Conservation (phyloP, 1,284 basidiomycete species). For the Ustilago bromivora region DNA sequence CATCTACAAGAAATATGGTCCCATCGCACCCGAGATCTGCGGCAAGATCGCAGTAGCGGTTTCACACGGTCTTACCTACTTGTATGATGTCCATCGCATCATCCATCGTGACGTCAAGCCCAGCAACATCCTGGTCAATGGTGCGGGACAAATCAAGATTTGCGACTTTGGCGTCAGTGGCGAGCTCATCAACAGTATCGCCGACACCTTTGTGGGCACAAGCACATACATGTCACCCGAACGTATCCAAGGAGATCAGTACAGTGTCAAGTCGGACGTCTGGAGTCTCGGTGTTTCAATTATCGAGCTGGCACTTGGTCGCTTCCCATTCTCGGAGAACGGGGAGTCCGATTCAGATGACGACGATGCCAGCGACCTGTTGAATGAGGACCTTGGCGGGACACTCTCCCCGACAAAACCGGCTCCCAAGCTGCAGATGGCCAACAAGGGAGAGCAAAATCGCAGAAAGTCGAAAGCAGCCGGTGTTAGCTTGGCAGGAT, state of each 20-base stretch:
- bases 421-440: slow-evolving; percentile 23
- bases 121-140: slow-evolving; percentile 95
- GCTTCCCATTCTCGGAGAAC: slow-evolving; percentile 80
- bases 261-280: slow-evolving; percentile 96
- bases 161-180: slow-evolving; percentile 99
- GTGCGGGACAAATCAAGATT: slow-evolving; percentile 93
- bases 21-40: slow-evolving; percentile 89
- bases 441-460: slow-evolving; percentile 63
- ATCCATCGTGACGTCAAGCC: slow-evolving; percentile 99
- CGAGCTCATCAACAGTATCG: slow-evolving; percentile 97
- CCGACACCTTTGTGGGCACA: slow-evolving; percentile 98
- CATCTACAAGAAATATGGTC: slow-evolving; percentile 92
- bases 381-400: slow-evolving; percentile 53
- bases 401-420: slow-evolving; percentile 62
- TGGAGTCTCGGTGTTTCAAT: slow-evolving; percentile 96
- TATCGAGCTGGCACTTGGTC: slow-evolving; percentile 91
- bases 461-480: slow-evolving; percentile 71
- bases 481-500: slow-evolving; percentile 88
- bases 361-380: slow-evolving; percentile 17
- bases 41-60: slow-evolving; percentile 91
- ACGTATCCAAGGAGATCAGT: slow-evolving; percentile 96
- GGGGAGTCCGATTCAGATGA: slow-evolving; percentile 37
- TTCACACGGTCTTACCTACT: slow-evolving; percentile 91
- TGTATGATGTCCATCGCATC: slow-evolving; percentile 99
- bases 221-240: slow-evolving; percentile 99